phyloP scores from a whole-genome alignment of 495 filamentous ascomycete species.

The Endocarpon pusillum region DNA sequence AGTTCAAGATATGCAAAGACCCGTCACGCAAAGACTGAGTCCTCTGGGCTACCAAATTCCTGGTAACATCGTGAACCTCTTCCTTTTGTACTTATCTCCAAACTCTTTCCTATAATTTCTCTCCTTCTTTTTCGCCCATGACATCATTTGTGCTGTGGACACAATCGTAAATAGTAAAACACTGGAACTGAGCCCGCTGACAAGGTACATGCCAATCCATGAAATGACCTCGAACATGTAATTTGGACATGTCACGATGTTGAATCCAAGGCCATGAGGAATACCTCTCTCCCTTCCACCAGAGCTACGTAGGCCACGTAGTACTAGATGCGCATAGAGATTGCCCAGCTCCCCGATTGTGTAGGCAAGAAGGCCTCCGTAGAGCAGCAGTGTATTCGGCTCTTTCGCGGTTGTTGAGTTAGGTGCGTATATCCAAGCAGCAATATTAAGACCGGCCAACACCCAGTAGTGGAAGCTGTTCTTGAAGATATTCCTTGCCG shows the following conservation, averaged over 20 bases:
- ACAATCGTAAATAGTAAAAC: conserved; percentile 53
- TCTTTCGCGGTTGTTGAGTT: conserved; percentile 36
- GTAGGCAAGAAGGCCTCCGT: conserved; percentile 51
- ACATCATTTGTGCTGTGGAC: conserved; percentile 56
- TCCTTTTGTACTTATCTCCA: conserved; percentile 75
- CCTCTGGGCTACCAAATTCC: conserved; percentile 37
- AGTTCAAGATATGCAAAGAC: no score
- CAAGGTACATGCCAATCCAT: conserved; percentile 61
- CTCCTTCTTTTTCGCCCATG: conserved; percentile 90
- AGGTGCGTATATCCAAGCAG: conserved; percentile 71
- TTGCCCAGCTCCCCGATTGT: conserved; percentile 63
- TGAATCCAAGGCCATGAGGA: conserved; percentile 73
- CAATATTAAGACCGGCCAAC: conserved; percentile 63
- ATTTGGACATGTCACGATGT: conserved; percentile 82
- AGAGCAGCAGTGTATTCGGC: conserved; percentile 32
- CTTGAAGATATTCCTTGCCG: conserved; percentile 70
- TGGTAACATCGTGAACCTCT: conserved; percentile 65
- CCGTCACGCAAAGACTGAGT: no score
- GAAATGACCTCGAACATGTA: conserved; percentile 84
- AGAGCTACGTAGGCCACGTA: conserved; percentile 56
- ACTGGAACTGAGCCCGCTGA: conserved; percentile 59
- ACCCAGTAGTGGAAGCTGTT: conserved; percentile 87
- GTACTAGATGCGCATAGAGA: conserved; percentile 55
- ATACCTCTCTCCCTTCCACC: conserved; percentile 78
- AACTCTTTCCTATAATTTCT: conserved; percentile 75